Evolutionary conservation across 305 asterid species (phyloP).

Genomic region (Plantago coronopus): DNA sequence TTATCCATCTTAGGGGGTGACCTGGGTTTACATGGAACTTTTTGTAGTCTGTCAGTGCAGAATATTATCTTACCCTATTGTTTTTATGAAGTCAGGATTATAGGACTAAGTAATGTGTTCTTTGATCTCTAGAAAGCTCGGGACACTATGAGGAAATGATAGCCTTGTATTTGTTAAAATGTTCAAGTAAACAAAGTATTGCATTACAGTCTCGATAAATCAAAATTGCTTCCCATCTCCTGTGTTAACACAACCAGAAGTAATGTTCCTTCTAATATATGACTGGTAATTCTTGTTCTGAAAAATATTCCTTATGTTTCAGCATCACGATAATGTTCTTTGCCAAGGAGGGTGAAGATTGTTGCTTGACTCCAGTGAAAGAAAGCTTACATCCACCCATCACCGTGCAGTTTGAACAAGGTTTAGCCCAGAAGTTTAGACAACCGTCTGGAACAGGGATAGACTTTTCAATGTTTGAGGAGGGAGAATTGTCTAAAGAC

Average conservation of each 20-base stretch:
- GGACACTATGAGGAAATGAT: no score
- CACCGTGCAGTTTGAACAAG: slow-evolving; percentile 63
- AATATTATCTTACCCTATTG: no score
- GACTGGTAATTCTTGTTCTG: slow-evolving; percentile 5
- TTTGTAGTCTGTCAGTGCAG: no score
- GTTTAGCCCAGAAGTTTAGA: slow-evolving; percentile 80
- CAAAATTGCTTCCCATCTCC: background rate
- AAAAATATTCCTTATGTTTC: slow-evolving; percentile 27
- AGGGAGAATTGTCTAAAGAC: slow-evolving; percentile 54
- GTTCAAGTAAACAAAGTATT: background rate
- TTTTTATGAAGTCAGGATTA: no score
- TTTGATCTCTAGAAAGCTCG: no score
- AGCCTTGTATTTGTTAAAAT: no score
- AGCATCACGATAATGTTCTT: slow-evolving; percentile 84
- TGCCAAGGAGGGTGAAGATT: slow-evolving; percentile 92
- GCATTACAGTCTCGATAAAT: background rate
- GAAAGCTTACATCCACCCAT: slow-evolving; percentile 66
- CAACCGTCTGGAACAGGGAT: slow-evolving; percentile 88
- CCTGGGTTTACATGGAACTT: no score
- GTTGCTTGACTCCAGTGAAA: slow-evolving; percentile 62
- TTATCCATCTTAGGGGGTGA: no score
- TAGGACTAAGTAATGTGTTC: no score
- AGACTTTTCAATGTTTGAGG: slow-evolving; percentile 66
- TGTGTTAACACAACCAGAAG: no score
- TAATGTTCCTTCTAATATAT: background rate